A percentile compares a stretch with the other conserved stretches of the same genome.
Evolutionary conservation across 2,329 filamentous ascomycete genomes (phyloP).

Genomic region (Cyclaneusma minus): DNA sequence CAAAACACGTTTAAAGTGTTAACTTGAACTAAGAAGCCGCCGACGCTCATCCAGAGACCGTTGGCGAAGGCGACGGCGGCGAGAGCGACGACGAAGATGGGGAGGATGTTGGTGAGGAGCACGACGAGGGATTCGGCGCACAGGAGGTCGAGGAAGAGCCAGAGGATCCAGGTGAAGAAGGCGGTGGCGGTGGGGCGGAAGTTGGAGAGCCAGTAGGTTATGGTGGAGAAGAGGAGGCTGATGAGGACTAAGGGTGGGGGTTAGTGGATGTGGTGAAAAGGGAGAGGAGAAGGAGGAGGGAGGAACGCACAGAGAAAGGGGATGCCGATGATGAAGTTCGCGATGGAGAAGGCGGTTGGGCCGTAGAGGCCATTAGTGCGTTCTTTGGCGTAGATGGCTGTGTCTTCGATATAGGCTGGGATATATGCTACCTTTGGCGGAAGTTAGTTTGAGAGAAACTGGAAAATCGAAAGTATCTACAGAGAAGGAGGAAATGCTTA

Average conservation of each 20-base stretch:
- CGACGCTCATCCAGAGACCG: slow-evolving; percentile 78
- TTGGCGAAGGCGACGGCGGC: slow-evolving; percentile 75
- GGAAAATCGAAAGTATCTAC: too few species aligned
- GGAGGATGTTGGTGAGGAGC: slow-evolving; percentile 55
- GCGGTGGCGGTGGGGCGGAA: slow-evolving; percentile 48
- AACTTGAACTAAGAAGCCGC: slow-evolving; percentile 65
- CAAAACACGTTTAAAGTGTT: slow-evolving; percentile 67
- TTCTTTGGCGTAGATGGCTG: slow-evolving; percentile 58
- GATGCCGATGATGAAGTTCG: slow-evolving; percentile 71
- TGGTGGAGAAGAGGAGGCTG: slow-evolving; percentile 55
- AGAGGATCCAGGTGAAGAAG: slow-evolving; percentile 69
- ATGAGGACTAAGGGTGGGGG: slow-evolving; percentile 55
- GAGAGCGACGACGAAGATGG: slow-evolving; percentile 65
- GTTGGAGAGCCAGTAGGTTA: slow-evolving; percentile 69
- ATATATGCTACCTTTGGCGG: slow-evolving; percentile 86
- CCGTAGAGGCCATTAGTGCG: slow-evolving; percentile 70
- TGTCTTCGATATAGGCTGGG: slow-evolving; percentile 69
- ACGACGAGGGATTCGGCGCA: slow-evolving; percentile 75
- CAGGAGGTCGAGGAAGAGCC: slow-evolving; percentile 72
- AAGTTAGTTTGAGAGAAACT: too few species aligned
- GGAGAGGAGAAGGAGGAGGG: neutral
- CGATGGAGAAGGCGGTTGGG: slow-evolving; percentile 52
- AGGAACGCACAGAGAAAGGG: slow-evolving; percentile 50
- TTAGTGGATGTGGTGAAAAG: slow-evolving; percentile 6
- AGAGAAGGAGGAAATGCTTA: too few species aligned